Base-by-base conservation (phyloP, 306 rosid species). In the Quercus berberidifolia region DNA sequence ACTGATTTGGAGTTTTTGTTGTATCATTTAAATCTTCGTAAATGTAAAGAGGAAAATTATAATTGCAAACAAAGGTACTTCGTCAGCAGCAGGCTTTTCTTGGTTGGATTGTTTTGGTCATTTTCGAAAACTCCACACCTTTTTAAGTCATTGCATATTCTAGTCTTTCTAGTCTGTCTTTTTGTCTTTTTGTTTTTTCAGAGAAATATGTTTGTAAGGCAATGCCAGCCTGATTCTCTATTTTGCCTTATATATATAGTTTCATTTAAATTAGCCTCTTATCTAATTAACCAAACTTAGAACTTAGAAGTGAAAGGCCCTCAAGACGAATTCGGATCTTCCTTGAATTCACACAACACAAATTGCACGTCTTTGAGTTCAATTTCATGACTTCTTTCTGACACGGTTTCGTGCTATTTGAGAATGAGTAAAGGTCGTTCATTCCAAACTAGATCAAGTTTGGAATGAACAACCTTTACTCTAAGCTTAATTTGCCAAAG, bases 81-180 rank as follows among this genome's bases (percentile, higher is more conserved):
- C 52, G 55, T 58, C 57, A 71, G 80, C 69, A 81, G 85, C 90
- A 76, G 86, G 84, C 85, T 88, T 86, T 80, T 76, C 26, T 80
- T 81, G 86, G 83, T 81, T 73, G 83, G 82, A 81, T 79, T 76
- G 58, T 75, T 82, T 81, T 83, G 84, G 75, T 78, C 86, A 86
- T 75, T 77, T 90, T 82, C 87, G 87, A 90, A 80, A 86, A 80
- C 82, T 86, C 89, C 89, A 84, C 54, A 4, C 15, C 20, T 78
- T 78, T 64, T 82, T 74, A 26, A 70, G 80, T 80, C 78, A 78
- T 86, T 80, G 80, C 74, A 75, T 77, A 55, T 85, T 81, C 76
- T 59, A 41, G 52, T 83, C 81, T 82, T 85, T 81, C 76, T 59
- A 41, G 52, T 83, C 81, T 82, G 82, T 84, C 85, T 41, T 79